Conservation (phyloP, 2,329 filamentous ascomycete genomes). For the Fusarium penzigii region DNA sequence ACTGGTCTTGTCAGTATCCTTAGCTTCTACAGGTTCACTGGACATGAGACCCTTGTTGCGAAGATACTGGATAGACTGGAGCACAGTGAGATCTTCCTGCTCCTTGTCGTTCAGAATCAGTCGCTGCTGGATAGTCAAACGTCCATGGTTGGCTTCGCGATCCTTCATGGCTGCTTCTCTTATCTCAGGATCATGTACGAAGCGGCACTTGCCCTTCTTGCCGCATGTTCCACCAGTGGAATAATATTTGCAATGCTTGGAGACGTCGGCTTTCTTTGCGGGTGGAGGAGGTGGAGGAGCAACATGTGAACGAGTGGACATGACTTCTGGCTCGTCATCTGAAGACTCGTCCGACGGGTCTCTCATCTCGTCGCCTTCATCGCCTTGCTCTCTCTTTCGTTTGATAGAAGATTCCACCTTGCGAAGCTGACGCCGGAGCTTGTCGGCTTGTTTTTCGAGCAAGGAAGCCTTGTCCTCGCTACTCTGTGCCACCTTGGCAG, state of each 20-base stretch:
- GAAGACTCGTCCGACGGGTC: conserved; percentile 53
- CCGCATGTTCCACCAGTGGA: conserved; percentile 68
- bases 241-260: conserved; percentile 70
- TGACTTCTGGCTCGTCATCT: conserved; percentile 60
- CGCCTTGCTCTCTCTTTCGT: conserved; percentile 67
- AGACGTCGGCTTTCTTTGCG: conserved; percentile 59
- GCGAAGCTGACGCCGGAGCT: conserved; percentile 63
- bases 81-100: conserved; percentile 65
- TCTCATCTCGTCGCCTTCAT: conserved; percentile 67
- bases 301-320: conserved; percentile 48
- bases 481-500: conserved; percentile 44
- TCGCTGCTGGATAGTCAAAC: conserved; percentile 66
- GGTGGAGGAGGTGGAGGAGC: conserved; percentile 43
- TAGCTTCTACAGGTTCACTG: conserved; percentile 13
- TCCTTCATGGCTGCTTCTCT: conserved; percentile 64
- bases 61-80: conserved; percentile 66
- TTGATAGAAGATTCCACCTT: conserved; percentile 72
- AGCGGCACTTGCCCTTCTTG: conserved; percentile 75
- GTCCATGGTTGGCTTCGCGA: conserved; percentile 64
- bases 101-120: conserved; percentile 68
- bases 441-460: conserved; percentile 61
- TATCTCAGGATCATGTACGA: conserved; percentile 66
- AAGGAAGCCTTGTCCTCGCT: conserved; percentile 64
- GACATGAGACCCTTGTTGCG: conserved; percentile 58
- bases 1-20: conserved; percentile 16